Evolutionary conservation across 2,329 filamentous ascomycete species (phyloP).

Genomic region (Periconia digitata): DNA sequence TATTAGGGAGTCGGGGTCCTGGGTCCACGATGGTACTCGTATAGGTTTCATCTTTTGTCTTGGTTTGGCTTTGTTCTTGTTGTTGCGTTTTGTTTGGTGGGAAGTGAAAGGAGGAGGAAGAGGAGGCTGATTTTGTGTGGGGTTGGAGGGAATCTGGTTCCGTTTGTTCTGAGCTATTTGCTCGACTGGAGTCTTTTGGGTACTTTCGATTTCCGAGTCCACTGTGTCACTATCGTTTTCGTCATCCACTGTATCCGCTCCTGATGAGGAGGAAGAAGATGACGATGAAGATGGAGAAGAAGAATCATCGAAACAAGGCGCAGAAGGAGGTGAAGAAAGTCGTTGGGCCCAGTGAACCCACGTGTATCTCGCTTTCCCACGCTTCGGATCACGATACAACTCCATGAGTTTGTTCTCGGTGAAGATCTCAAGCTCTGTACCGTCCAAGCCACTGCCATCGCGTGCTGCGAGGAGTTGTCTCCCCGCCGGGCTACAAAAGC

Average conservation of each 20-base stretch:
- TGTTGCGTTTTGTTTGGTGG: not conserved
- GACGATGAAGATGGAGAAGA: not conserved
- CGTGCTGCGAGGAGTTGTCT: slow-evolving; percentile 16
- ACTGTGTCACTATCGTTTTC: not conserved
- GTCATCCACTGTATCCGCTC: not conserved
- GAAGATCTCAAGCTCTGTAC: slow-evolving; percentile 24
- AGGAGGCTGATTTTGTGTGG: not conserved
- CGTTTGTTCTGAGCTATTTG: not conserved
- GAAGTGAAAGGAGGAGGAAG: not conserved
- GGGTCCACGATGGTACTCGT: no score
- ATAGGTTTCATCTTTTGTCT: no score
- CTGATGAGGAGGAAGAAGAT: not conserved
- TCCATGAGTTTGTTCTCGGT: slow-evolving; percentile 44
- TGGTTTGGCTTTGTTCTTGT: no score
- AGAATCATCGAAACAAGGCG: not conserved
- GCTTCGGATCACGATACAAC: slow-evolving; percentile 34
- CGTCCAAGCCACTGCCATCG: slow-evolving; percentile 9
- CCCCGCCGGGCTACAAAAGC: not conserved
- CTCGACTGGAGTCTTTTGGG: not conserved
- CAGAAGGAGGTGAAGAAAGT: slow-evolving; percentile 12
- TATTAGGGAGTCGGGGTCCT: not conserved
- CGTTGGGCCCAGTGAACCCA: slow-evolving; percentile 50
- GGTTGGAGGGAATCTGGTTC: no score
- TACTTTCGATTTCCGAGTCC: not conserved
- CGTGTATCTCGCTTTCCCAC: slow-evolving; percentile 42